Percentiles rank a stretch among this genome's conserved stretches.
These are phyloP conservation scores for Ceratocystis colombiana DNA, from an alignment of 2,329 filamentous ascomycete species.

Conservation along the genomic window DNA sequence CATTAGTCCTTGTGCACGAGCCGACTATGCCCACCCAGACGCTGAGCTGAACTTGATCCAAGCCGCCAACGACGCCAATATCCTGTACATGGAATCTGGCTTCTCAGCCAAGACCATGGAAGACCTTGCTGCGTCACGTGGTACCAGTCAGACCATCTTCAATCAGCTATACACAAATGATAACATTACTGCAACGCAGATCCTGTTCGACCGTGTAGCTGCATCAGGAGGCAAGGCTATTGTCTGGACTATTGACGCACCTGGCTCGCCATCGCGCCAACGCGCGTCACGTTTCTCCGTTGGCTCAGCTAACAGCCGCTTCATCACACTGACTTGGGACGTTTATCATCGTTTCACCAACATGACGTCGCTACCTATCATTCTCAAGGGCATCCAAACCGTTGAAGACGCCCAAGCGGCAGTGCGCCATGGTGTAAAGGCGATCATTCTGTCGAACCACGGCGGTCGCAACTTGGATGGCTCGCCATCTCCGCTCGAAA, in stretches of 20 bases:
- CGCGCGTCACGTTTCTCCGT: conserved; percentile 36
- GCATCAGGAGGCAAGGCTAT: conserved; percentile 33
- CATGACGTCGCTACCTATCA: conserved; percentile 31
- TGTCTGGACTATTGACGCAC: conserved; percentile 34
- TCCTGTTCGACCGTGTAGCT: conserved; percentile 32
- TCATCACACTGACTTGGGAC: conserved; percentile 26
- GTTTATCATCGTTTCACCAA: conserved; percentile 23
- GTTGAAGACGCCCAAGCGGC: conserved; percentile 36
- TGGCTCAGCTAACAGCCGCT: conserved; percentile 31
- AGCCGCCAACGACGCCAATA: conserved; percentile 37
- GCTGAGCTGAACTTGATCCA: conserved; percentile 42
- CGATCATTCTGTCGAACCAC: conserved; percentile 38
- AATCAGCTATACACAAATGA: conserved; percentile 32
- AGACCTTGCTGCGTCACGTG: conserved; percentile 31
- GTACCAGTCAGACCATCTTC: conserved; percentile 27
- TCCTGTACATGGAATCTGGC: conserved; percentile 37
- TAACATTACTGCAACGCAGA: conserved; percentile 33
- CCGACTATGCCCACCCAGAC: conserved; percentile 36
- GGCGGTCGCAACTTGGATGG: conserved; percentile 38
- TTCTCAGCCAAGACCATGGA: conserved; percentile 33
- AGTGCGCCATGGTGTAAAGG: conserved; percentile 34
- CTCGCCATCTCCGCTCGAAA: conserved; percentile 32
- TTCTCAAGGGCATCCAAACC: conserved; percentile 37
- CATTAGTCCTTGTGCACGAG: conserved; percentile 40
- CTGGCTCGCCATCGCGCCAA: conserved; percentile 29